Conservation (phyloP, 1,139 yeast species). For the Ashbya aceris region DNA sequence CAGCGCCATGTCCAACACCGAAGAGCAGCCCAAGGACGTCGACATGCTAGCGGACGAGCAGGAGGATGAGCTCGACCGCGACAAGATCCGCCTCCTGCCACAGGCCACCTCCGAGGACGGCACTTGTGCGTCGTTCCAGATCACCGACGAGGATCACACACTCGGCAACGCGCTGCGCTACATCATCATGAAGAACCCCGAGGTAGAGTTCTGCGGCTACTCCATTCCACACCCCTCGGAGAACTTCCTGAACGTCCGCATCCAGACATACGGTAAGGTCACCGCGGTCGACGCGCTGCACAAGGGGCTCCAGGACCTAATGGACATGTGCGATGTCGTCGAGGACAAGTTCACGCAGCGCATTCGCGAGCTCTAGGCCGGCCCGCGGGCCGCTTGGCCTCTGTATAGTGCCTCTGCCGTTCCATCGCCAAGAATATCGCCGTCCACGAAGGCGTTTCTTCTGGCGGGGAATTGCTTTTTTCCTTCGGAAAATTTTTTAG, state of each 20-base stretch:
- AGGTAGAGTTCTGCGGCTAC: slow-evolving; percentile 96
- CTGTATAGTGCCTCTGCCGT: too few relatives aligned
- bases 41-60: slow-evolving; percentile 25
- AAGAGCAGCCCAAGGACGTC: slow-evolving; percentile 17
- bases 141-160: slow-evolving; percentile 89
- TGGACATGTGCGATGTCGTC: slow-evolving; percentile 73
- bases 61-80: slow-evolving; percentile 32
- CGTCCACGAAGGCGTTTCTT: too few relatives aligned
- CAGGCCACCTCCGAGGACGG: slow-evolving; percentile 89
- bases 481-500: too few relatives aligned
- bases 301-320: slow-evolving; percentile 79
- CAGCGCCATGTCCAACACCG: background rate
- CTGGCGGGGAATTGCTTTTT: too few relatives aligned
- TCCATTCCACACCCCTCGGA: slow-evolving; percentile 99
- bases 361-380: slow-evolving; percentile 35
- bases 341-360: slow-evolving; percentile 67
- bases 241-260: slow-evolving; percentile 76
- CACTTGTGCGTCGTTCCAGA: slow-evolving; percentile 89
- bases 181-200: slow-evolving; percentile 94
- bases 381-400: too few relatives aligned
- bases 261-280: slow-evolving; percentile 81
- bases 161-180: slow-evolving; percentile 88
- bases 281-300: slow-evolving; percentile 92
- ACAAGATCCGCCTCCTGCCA: slow-evolving; percentile 48
- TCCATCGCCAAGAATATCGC: too few relatives aligned